These are phyloP conservation scores for Solanum pinnatisectum DNA, from an alignment of 257 asterid species.

Conservation along the genomic window DNA sequence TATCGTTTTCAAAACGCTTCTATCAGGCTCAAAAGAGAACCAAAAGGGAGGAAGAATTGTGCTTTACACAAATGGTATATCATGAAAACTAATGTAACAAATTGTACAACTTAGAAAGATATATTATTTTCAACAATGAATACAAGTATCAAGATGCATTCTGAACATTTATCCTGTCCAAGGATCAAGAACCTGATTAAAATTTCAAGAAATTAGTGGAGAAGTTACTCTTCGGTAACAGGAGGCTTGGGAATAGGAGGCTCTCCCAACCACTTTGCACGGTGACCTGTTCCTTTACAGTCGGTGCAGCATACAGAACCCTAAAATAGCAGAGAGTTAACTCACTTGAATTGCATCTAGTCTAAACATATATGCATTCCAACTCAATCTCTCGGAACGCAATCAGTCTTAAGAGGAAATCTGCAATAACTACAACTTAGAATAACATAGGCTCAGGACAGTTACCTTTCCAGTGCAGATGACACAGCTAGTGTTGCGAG, in stretches of 20 bases:
- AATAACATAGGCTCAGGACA: not conserved
- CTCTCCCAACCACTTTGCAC: slow-evolving; percentile 87
- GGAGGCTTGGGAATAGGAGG: slow-evolving; percentile 64
- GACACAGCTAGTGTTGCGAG: slow-evolving; percentile 73
- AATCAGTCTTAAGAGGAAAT: not conserved
- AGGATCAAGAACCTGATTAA: not conserved
- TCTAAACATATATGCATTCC: not conserved
- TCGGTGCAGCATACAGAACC: slow-evolving; percentile 68
- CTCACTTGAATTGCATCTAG: not conserved
- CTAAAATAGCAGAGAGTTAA: slow-evolving; percentile 15
- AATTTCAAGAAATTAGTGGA: not conserved
- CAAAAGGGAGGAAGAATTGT: not conserved
- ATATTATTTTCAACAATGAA: not conserved
- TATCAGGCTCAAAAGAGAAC: not conserved
- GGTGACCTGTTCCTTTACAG: slow-evolving; percentile 90
- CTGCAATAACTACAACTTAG: not conserved
- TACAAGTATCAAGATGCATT: not conserved
- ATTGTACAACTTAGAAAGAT: not conserved
- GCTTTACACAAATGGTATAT: not conserved
- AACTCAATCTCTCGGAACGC: not conserved
- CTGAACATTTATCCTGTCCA: not conserved
- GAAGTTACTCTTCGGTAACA: slow-evolving; percentile 24
- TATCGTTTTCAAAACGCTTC: not conserved
- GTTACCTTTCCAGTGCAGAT: slow-evolving; percentile 79
- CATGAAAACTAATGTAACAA: not conserved